Base-by-base conservation (phyloP, 2,329 filamentous ascomycete genomes). In the Phialocephala subalpina region DNA sequence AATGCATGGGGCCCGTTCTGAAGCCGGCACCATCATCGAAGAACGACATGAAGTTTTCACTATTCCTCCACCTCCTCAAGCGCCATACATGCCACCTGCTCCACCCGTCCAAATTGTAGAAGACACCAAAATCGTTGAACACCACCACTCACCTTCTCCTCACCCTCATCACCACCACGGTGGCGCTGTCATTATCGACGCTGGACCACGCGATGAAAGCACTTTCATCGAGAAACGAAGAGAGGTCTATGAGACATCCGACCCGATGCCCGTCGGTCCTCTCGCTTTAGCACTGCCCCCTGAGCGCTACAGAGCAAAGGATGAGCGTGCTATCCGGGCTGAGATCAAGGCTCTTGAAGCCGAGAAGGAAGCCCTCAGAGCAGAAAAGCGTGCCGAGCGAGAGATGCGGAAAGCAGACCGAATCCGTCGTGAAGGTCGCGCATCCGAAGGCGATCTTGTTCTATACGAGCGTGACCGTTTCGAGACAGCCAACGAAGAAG, bases 311-410 rank as follows among this genome's bases (percentile, higher is more conserved):
- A 64, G 70, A 18, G 36, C 64, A 20, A 77, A 77, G 5, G 73
- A 74, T 27, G 76, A 75, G 60, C 84, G 87, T 20, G 89, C 93
- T 11, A 89, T 96, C 70, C 86, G 88, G 58, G 84, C 88, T 36
- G 92, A 96, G 75, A 93, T 94, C 65, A 86, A 85, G 14, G 85
- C 86, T 1, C 82, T 95, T 1, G 92, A 95, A 79, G 85, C 84
- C 6, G 89, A 93, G 78, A 84, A 84, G 49, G 82, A 84, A 67
- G 81, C 84, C 29, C 78, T 90, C 53, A 83, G 84, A 64, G 80
- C 87, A 20, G 87, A 90, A 76, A 82, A 86, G 53, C 82, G 84
- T 57, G 80, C 81, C 25, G 80, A 82, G 58, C 76, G 75, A 67
- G 78, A 78, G 63, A 75, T 81, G 58, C 80, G 77, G 60, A 78